Conservation (phyloP, 495 filamentous ascomycete species). For the Trichoderma virens region DNA sequence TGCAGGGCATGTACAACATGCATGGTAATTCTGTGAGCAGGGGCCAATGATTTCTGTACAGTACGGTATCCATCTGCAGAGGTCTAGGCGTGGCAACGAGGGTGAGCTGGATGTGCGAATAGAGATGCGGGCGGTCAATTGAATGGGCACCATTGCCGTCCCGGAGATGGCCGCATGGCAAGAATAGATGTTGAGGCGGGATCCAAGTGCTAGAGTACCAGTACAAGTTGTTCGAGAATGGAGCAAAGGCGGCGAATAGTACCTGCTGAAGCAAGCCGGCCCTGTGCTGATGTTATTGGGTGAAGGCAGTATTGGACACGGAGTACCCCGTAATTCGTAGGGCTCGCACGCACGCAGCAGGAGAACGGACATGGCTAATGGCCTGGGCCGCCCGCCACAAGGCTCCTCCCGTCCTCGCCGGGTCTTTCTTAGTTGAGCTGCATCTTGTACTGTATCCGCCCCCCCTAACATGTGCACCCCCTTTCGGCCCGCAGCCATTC, state of each 20-base stretch:
- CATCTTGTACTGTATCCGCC: background rate
- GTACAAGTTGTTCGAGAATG: no score
- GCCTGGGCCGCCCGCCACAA: slow-evolving; percentile 5
- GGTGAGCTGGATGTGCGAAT: background rate
- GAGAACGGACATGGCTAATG: background rate
- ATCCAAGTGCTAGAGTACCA: background rate
- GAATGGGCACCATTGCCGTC: background rate
- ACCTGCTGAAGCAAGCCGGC: background rate
- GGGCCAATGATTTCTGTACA: background rate
- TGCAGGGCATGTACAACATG: background rate
- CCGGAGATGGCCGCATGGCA: background rate
- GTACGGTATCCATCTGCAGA: background rate
- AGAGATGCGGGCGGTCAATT: background rate
- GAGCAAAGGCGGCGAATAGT: background rate
- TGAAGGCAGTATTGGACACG: background rate
- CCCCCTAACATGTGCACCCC: background rate
- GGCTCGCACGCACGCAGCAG: background rate
- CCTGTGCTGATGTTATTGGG: background rate
- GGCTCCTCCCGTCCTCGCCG: slow-evolving; percentile 3
- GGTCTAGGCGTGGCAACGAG: background rate
- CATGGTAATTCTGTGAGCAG: background rate
- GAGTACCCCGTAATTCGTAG: background rate
- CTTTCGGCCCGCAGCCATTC: background rate
- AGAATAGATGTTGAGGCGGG: background rate
- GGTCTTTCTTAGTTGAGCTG: background rate